phyloP scores from a whole-genome alignment of 495 filamentous ascomycete genomes.

The Penicillium pancosmium region DNA sequence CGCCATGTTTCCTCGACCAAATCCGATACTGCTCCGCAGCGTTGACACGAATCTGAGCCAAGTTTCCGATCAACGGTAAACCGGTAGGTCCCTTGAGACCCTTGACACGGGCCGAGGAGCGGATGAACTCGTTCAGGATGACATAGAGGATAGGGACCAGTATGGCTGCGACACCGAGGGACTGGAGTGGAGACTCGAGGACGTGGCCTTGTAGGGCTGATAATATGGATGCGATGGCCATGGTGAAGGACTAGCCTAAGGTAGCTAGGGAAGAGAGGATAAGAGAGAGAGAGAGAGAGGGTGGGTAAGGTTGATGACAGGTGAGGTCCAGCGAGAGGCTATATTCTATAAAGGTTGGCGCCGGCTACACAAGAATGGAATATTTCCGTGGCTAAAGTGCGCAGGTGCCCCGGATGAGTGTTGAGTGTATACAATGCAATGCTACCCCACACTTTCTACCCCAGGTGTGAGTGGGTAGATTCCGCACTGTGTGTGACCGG shows the following conservation, averaged over 20 bases:
- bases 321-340: too few relatives aligned
- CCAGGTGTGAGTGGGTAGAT: too few relatives aligned
- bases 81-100: constrained; percentile 58
- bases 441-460: too few relatives aligned
- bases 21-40: constrained; percentile 62
- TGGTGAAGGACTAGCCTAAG: constrained; percentile 14
- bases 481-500: too few relatives aligned
- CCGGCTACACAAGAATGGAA: too few relatives aligned
- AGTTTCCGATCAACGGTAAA: constrained; percentile 63
- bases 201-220: constrained; percentile 26
- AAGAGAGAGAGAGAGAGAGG: background rate
- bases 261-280: background rate
- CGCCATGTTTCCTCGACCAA: constrained; percentile 60
- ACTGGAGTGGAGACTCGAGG: constrained; percentile 31
- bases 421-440: too few relatives aligned
- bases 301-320: too few relatives aligned
- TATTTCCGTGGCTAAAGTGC: too few relatives aligned
- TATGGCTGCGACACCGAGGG: constrained; percentile 27
- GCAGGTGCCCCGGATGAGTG: too few relatives aligned
- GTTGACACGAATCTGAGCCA: constrained; percentile 60
- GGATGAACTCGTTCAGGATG: constrained; percentile 55
- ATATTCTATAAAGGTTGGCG: too few relatives aligned
- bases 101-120: constrained; percentile 49
- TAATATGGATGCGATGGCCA: constrained; percentile 36
- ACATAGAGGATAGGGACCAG: constrained; percentile 47